Percentiles rank a stretch among this genome's conserved stretches.
phyloP scores from a whole-genome alignment of 176 grass and related monocot species.

The Cenchrus purpureus region DNA sequence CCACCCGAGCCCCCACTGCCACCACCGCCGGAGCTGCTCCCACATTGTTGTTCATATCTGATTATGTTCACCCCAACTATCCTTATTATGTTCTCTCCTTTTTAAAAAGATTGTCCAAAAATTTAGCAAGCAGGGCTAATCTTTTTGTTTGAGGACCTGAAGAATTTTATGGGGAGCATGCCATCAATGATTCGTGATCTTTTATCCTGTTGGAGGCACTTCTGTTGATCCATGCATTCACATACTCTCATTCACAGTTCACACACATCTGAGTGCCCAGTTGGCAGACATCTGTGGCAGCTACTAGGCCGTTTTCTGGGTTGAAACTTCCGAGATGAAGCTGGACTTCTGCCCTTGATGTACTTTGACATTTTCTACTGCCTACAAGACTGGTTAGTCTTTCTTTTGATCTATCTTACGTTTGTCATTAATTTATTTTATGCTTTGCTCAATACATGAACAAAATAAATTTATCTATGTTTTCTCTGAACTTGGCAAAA shows the following conservation, averaged over 20 bases:
- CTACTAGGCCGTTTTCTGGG: background rate
- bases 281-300: background rate
- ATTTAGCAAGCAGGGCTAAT: background rate
- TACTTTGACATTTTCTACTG: background rate
- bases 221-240: background rate
- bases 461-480: background rate
- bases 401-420: slow-evolving; percentile 8
- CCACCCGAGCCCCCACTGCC: slow-evolving; percentile 40
- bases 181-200: background rate
- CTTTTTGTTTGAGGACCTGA: background rate
- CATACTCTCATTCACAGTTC: background rate
- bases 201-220: background rate
- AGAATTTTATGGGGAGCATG: slow-evolving; percentile 2
- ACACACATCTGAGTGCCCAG: background rate
- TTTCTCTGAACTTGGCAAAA: background rate
- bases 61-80: background rate
- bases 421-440: background rate
- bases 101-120: background rate
- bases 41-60: background rate
- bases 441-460: background rate
- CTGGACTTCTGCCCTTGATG: background rate
- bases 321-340: slow-evolving; percentile 5
- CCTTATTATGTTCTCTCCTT: background rate
- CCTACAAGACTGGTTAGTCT: background rate
- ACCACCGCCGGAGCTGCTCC: background rate